Conservation (phyloP, 495 filamentous ascomycete species). For the Aspergillus conjunctus region DNA sequence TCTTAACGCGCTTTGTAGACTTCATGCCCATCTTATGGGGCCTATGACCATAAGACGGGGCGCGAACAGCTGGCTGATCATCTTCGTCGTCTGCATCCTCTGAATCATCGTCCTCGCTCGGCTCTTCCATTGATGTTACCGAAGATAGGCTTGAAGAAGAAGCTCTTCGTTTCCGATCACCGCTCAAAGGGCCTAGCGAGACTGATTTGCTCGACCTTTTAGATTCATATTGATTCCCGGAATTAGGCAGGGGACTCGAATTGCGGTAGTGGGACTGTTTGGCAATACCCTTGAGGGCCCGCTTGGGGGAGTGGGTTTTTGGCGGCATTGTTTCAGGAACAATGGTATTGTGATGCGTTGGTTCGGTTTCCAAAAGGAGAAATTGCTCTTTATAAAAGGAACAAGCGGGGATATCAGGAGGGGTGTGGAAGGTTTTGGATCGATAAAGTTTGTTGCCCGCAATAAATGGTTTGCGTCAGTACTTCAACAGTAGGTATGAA, state of each 20-base stretch:
- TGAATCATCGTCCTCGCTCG: conserved; percentile 41
- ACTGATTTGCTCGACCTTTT: conserved; percentile 34
- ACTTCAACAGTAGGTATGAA: conserved; percentile 12
- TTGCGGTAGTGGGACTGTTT: conserved; percentile 31
- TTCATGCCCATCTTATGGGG: conserved; percentile 50
- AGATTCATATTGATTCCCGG: conserved; percentile 14
- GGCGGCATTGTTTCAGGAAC: conserved; percentile 35
- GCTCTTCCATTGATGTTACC: conserved; percentile 42
- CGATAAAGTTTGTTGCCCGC: conserved; percentile 30
- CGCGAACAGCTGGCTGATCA: conserved; percentile 50
- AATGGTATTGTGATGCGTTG: conserved; percentile 15
- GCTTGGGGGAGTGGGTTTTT: conserved; percentile 33
- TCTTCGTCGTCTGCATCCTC: conserved; percentile 55
- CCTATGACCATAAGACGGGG: conserved; percentile 54
- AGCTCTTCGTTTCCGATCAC: conserved; percentile 43
- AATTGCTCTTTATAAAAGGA: conserved; percentile 11
- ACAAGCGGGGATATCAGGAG: conserved; percentile 1
- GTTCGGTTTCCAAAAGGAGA: not conserved
- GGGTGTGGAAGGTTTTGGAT: conserved; percentile 5
- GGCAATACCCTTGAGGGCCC: conserved; percentile 32
- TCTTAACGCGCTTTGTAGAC: conserved; percentile 33
- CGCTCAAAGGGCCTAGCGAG: conserved; percentile 21
- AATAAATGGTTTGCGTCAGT: conserved; percentile 29
- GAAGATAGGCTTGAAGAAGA: conserved; percentile 49
- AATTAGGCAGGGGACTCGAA: conserved; percentile 26